Percentiles rank a stretch among this genome's conserved stretches.
These are phyloP conservation scores for Sparassis latifolia DNA, from an alignment of 1,284 basidiomycete genomes.

Conservation along the genomic window DNA sequence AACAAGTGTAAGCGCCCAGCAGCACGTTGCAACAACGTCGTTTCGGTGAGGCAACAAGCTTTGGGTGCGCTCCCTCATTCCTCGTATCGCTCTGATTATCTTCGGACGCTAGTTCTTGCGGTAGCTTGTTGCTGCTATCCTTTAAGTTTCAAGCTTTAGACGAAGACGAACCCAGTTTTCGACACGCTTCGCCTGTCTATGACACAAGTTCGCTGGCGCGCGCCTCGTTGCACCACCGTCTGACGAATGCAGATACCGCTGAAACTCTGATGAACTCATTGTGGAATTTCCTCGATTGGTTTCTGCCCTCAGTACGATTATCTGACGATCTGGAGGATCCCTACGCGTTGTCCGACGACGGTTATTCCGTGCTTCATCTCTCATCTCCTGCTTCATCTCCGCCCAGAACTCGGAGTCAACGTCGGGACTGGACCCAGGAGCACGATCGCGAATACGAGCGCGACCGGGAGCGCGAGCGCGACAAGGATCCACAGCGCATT, in stretches of 20 bases:
- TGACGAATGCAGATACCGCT: conserved; percentile 10
- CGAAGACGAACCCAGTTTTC: not conserved
- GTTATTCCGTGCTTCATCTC: conserved; percentile 10
- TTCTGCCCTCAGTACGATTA: conserved; percentile 25
- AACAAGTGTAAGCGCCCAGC: no score
- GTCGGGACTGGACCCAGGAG: conserved; percentile 16
- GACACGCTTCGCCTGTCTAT: not conserved
- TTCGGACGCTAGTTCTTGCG: not conserved
- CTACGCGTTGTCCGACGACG: conserved; percentile 14
- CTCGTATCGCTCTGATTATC: not conserved
- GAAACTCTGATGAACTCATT: conserved; percentile 22
- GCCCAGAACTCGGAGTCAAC: conserved; percentile 10
- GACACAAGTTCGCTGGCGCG: conserved; percentile 4
- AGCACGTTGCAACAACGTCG: not conserved
- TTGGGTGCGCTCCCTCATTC: not conserved
- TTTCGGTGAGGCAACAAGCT: not conserved
- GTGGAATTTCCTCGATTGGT: conserved; percentile 27
- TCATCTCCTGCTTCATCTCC: conserved; percentile 4
- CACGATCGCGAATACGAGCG: conserved; percentile 14
- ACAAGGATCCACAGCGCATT: conserved; percentile 20
- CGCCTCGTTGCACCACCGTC: conserved; percentile 9
- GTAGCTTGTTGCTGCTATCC: not conserved
- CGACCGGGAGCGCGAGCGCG: conserved; percentile 12
- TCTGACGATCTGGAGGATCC: conserved; percentile 24
- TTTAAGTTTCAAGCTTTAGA: not conserved